These are phyloP conservation scores for Pueraria montana DNA, from an alignment of 306 rosid genomes.

Conservation along the genomic window DNA sequence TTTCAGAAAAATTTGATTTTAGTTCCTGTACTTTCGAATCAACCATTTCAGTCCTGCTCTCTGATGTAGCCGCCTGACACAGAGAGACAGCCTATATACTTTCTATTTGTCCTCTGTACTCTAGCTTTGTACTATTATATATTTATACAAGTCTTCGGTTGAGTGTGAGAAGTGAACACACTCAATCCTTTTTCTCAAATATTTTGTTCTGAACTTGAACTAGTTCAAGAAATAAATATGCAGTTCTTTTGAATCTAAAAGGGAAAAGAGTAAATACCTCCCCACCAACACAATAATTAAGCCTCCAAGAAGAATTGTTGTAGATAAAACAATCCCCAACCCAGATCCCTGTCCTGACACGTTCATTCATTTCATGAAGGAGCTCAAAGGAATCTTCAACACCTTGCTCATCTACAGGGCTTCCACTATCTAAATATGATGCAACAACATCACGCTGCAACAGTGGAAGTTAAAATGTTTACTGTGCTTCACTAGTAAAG, in stretches of 20 bases:
- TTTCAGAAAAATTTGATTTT: no score
- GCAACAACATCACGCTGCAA: slow-evolving; percentile 94
- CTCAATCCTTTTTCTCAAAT: no score
- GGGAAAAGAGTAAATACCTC: slow-evolving; percentile 71
- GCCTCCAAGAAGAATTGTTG: slow-evolving; percentile 95
- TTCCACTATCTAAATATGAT: slow-evolving; percentile 88
- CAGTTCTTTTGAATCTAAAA: slow-evolving; percentile 33
- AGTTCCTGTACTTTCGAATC: no score
- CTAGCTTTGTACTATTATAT: no score
- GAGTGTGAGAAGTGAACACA: no score
- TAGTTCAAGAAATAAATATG: slow-evolving; percentile 22
- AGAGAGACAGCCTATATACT: no score
- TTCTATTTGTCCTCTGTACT: no score
- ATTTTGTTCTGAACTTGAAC: no score
- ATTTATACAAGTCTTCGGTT: no score
- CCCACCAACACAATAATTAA: slow-evolving; percentile 98
- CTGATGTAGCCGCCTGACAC: no score
- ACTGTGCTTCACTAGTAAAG: slow-evolving; percentile 37
- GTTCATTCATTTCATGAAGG: slow-evolving; percentile 95
- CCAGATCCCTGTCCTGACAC: slow-evolving; percentile 97
- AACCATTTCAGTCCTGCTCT: no score
- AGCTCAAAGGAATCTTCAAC: slow-evolving; percentile 98
- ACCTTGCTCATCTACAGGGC: slow-evolving; percentile 90
- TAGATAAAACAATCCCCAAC: slow-evolving; percentile 99
- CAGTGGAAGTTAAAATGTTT: slow-evolving; percentile 44